A percentile compares a stretch with the other conserved stretches of the same genome.
These are phyloP conservation scores for Ceratocystis lukuohia DNA, from an alignment of 2,329 filamentous ascomycete species.

Conservation along the genomic window DNA sequence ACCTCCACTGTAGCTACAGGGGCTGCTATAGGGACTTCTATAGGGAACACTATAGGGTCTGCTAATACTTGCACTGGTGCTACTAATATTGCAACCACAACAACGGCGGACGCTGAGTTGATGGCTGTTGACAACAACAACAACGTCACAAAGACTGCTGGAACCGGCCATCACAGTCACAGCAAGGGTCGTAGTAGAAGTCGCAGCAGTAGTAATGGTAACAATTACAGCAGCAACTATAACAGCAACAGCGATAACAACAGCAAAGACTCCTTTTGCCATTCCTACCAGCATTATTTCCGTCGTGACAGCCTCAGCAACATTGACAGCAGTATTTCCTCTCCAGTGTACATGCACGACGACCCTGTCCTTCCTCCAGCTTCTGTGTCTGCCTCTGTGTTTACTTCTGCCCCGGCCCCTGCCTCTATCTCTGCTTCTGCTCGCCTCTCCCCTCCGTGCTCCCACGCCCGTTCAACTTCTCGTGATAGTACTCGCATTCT, in stretches of 20 bases:
- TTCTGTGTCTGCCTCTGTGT: neutral
- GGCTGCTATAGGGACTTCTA: no score
- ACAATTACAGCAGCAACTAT: neutral
- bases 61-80: no score
- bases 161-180: neutral
- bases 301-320: neutral
- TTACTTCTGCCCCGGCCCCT: neutral
- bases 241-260: neutral
- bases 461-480: neutral
- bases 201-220: slow-evolving; percentile 1
- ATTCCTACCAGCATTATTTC: slow-evolving; percentile 1
- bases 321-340: neutral
- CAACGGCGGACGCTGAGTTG: neutral
- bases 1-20: neutral
- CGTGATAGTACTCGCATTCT: neutral
- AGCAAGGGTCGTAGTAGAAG: neutral
- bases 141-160: neutral
- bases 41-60: no score
- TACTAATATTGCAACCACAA: neutral
- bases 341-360: neutral
- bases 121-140: neutral
- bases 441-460: neutral
- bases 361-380: neutral
- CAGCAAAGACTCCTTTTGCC: neutral
- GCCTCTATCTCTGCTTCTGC: neutral